These are phyloP conservation scores for Trypanosoma platydactyli DNA, from an alignment of 208 protist species.

Conservation along the genomic window DNA sequence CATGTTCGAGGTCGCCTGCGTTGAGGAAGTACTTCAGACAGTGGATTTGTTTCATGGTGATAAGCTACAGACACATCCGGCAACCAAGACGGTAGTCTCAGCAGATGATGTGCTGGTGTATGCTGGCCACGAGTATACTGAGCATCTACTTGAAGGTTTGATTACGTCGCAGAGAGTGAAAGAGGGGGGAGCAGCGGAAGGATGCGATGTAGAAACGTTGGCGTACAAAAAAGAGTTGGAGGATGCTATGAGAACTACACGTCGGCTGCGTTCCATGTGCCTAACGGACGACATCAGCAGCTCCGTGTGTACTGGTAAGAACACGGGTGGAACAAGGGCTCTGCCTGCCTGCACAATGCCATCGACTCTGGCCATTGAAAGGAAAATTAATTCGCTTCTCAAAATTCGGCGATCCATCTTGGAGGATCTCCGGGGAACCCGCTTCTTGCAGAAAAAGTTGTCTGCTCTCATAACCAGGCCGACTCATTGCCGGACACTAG, in stretches of 20 bases:
- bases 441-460: constrained; percentile 31
- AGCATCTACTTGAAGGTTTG: constrained; percentile 51
- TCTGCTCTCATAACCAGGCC: constrained; percentile 49
- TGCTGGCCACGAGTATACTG: constrained; percentile 83
- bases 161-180: constrained; percentile 1
- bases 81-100: constrained; percentile 45
- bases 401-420: constrained; percentile 51
- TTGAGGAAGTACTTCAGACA: constrained; percentile 54
- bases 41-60: constrained; percentile 42
- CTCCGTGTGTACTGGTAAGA: neutral
- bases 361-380: constrained; percentile 61
- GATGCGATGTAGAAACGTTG: neutral
- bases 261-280: constrained; percentile 34
- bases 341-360: constrained; percentile 69
- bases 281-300: constrained; percentile 15
- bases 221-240: constrained; percentile 29
- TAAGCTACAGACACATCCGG: constrained; percentile 57
- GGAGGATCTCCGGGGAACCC: constrained; percentile 23
- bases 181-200: neutral
- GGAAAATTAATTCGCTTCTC: constrained; percentile 65
- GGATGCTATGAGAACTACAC: constrained; percentile 33
- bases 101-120: constrained; percentile 71
- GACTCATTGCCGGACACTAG: constrained; percentile 12
- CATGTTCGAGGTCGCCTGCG: constrained; percentile 83
- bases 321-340: neutral